Evolutionary conservation across 1,284 basidiomycete genomes (phyloP).

Genomic region (Boletus chippewaensis): DNA sequence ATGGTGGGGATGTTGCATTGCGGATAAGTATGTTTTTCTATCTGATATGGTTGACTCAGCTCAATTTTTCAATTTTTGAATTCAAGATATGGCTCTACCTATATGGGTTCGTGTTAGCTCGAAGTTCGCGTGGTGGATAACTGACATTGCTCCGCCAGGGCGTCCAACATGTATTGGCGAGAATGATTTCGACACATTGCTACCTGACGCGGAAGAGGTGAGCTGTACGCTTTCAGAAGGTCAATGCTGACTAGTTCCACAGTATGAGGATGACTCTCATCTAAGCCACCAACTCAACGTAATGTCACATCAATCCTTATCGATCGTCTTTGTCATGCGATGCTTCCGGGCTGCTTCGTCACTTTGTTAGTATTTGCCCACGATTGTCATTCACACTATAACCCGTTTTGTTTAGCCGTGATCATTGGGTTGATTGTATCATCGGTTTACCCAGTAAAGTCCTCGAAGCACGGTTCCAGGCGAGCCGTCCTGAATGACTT

Average conservation of each 20-base stretch:
- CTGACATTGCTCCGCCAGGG: constrained; percentile 33
- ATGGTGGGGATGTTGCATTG: constrained; percentile 75
- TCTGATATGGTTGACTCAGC: constrained; percentile 1
- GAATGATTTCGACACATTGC: constrained; percentile 65
- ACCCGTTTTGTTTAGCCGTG: constrained; percentile 37
- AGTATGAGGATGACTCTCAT: constrained; percentile 44
- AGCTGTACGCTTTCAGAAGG: constrained; percentile 6
- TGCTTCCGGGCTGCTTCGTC: constrained; percentile 56
- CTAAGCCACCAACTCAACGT: constrained; percentile 3
- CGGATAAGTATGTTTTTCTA: constrained; percentile 53
- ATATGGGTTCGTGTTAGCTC: constrained; percentile 47
- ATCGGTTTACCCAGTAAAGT: constrained; percentile 67
- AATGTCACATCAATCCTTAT: constrained; percentile 29
- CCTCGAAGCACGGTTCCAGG: constrained; percentile 39
- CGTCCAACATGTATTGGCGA: constrained; percentile 68
- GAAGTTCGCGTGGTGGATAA: not conserved
- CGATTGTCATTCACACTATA: constrained; percentile 2
- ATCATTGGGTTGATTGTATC: constrained; percentile 64
- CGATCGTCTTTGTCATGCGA: constrained; percentile 45
- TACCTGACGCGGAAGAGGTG: constrained; percentile 54
- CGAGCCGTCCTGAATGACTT: constrained; percentile 47
- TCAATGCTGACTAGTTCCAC: constrained; percentile 20
- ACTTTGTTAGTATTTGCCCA: constrained; percentile 44
- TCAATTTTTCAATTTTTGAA: constrained; percentile 8
- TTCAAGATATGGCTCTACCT: constrained; percentile 56